phyloP scores from a whole-genome alignment of 2,329 filamentous ascomycete genomes.

The Clonostachys rosea region DNA sequence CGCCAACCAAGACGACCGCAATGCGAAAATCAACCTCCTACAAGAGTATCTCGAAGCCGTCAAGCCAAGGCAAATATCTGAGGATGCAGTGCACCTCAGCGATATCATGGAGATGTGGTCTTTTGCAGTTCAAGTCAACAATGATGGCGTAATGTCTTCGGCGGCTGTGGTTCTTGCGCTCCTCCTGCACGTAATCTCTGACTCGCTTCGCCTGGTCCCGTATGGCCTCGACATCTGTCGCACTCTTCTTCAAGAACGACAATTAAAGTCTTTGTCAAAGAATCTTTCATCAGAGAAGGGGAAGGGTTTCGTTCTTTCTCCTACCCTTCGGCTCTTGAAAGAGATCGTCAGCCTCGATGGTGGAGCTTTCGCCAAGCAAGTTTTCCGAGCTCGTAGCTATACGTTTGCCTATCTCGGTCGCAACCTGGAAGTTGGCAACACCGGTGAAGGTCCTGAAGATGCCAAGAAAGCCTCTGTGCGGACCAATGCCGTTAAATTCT shows the following conservation, averaged over 20 bases:
- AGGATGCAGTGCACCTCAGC: conserved; percentile 58
- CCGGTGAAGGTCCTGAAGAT: conserved; percentile 54
- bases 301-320: conserved; percentile 86
- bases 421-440: conserved; percentile 67
- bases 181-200: conserved; percentile 73
- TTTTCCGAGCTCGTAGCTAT: conserved; percentile 74
- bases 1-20: conserved; percentile 35
- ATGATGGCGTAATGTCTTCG: conserved; percentile 76
- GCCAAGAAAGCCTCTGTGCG: conserved; percentile 71
- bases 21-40: conserved; percentile 51
- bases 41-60: conserved; percentile 62
- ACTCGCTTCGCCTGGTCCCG: conserved; percentile 66
- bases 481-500: conserved; percentile 76
- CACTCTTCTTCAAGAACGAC: conserved; percentile 73
- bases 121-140: conserved; percentile 73
- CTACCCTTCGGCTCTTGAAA: conserved; percentile 77
- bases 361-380: conserved; percentile 69
- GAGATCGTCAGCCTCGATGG: conserved; percentile 86
- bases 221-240: conserved; percentile 76
- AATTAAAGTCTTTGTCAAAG: conserved; percentile 74
- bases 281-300: conserved; percentile 75
- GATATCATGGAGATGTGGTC: conserved; percentile 88
- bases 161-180: conserved; percentile 78
- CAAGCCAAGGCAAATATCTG: conserved; percentile 36
- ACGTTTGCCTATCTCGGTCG: conserved; percentile 77